phyloP scores from a whole-genome alignment of 306 rosid species.

The Gillenia trifoliata region DNA sequence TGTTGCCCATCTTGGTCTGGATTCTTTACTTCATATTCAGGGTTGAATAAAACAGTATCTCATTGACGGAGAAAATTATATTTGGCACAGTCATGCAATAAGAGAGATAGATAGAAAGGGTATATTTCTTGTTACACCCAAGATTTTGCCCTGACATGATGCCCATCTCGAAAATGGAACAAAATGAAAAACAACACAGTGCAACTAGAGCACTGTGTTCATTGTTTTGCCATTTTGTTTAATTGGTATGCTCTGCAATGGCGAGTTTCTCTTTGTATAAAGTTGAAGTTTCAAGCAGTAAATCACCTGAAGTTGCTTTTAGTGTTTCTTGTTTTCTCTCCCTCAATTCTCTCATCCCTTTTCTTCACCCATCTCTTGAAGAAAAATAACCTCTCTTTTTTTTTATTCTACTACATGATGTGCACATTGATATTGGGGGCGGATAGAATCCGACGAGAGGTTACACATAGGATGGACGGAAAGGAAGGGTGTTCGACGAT shows the following conservation, averaged over 20 bases:
- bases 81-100: background rate
- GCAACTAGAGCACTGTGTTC: background rate
- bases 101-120: too few species aligned
- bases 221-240: conserved; percentile 12
- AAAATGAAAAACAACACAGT: background rate
- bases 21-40: conserved; percentile 6
- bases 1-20: conserved; percentile 17
- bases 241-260: background rate
- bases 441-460: background rate
- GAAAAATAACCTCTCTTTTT: background rate
- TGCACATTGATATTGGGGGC: background rate
- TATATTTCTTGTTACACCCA: background rate
- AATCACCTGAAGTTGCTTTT: background rate
- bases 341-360: background rate
- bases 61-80: background rate
- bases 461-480: too few species aligned
- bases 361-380: background rate
- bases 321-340: background rate
- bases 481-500: background rate
- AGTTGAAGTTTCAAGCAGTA: background rate
- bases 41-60: conserved; percentile 4
- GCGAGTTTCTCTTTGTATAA: background rate
- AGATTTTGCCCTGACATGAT: background rate
- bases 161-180: background rate
- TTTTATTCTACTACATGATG: background rate